Evolutionary conservation across 83 land plant genomes (phyloP).

Genomic region (Isoetes engelmannii): DNA sequence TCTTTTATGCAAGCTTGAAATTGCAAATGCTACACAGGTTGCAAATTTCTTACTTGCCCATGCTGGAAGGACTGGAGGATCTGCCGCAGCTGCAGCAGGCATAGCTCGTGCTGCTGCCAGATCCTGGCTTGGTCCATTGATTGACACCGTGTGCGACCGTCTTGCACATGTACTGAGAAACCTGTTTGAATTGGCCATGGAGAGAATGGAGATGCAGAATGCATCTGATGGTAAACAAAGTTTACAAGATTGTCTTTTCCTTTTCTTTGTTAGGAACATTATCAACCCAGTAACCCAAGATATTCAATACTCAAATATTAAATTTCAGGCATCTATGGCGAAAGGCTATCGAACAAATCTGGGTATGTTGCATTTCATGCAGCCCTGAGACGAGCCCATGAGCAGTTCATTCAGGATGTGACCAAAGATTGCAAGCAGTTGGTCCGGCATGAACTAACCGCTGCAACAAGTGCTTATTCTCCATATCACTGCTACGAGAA

Average conservation of each 20-base stretch:
- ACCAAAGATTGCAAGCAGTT: constrained; percentile 81
- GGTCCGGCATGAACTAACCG: constrained; percentile 69
- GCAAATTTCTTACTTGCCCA: constrained; percentile 90
- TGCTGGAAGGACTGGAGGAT: constrained; percentile 60
- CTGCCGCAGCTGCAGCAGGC: constrained; percentile 66
- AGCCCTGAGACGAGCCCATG: constrained; percentile 61
- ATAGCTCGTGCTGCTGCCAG: constrained; percentile 88
- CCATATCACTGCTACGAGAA: constrained; percentile 42
- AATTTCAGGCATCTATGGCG: background rate
- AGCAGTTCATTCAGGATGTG: constrained; percentile 51
- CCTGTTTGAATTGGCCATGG: constrained; percentile 73
- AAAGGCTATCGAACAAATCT: constrained; percentile 39
- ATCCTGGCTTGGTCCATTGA: constrained; percentile 81
- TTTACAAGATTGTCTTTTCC: constrained; percentile 21
- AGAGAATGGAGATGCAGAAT: constrained; percentile 44
- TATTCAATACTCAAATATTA: constrained; percentile 24
- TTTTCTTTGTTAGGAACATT: background rate
- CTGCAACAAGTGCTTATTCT: constrained; percentile 76
- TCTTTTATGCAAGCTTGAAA: background rate
- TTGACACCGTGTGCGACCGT: constrained; percentile 77
- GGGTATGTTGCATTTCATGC: constrained; percentile 86
- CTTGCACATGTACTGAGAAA: constrained; percentile 70
- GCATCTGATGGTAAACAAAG: constrained; percentile 25
- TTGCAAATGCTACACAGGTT: constrained; percentile 37
- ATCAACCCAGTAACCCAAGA: background rate